These are phyloP conservation scores for Bruguiera gymnorhiza DNA, from an alignment of 345 rosid species.

Conservation along the genomic window DNA sequence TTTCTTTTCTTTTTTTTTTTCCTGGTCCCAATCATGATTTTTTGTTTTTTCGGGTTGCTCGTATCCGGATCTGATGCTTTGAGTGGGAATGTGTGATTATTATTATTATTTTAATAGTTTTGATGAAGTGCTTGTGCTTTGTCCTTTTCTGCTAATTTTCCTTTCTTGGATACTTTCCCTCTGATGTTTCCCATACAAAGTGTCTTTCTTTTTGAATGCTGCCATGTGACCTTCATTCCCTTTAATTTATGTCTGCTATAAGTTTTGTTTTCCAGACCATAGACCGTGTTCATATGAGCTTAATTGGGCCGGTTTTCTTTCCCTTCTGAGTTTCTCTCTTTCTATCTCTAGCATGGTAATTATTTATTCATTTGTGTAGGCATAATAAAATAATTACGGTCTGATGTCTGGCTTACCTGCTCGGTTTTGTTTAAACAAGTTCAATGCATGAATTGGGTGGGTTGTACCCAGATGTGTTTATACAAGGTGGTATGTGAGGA, in stretches of 20 bases:
- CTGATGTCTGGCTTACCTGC: conserved; percentile 7
- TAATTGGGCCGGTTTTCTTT: not conserved
- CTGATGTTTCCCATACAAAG: not conserved
- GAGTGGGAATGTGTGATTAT: not conserved
- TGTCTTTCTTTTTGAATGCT: not conserved
- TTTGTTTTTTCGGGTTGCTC: not conserved
- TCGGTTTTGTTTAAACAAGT: not conserved
- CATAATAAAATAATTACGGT: conserved; percentile 6
- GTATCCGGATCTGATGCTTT: conserved; percentile 14
- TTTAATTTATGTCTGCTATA: not conserved
- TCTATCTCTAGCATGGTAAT: not conserved
- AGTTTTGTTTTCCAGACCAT: not conserved
- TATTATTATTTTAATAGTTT: conserved; percentile 2
- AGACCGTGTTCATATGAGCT: not conserved
- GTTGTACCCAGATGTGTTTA: conserved; percentile 9
- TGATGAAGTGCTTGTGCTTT: conserved; percentile 4
- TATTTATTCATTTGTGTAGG: conserved; percentile 10
- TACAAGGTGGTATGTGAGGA: conserved; percentile 2
- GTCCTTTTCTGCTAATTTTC: not conserved
- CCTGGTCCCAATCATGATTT: not conserved
- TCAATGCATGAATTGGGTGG: conserved; percentile 14
- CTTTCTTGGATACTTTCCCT: conserved; percentile 18
- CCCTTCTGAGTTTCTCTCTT: not conserved
- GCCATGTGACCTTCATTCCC: not conserved
- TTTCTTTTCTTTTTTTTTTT: not conserved